phyloP scores from a whole-genome alignment of 192 early-diverging fungal genomes.

The Geranomyces variabilis region DNA sequence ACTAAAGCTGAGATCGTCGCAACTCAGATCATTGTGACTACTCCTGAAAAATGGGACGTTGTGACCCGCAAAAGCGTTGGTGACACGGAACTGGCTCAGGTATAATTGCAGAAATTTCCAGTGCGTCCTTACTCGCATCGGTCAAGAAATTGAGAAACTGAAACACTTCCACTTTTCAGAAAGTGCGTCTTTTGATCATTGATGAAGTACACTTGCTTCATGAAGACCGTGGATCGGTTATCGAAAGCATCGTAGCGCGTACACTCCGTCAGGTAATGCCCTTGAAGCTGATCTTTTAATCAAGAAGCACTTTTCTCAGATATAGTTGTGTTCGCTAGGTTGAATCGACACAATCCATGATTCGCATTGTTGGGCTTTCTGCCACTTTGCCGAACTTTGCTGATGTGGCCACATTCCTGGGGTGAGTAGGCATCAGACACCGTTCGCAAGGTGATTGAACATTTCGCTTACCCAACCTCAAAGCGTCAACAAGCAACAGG shows the following conservation, averaged over 20 bases:
- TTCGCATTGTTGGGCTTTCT: constrained; percentile 95
- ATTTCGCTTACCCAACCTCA: background rate
- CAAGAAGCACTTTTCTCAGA: too few species aligned
- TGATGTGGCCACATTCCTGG: constrained; percentile 91
- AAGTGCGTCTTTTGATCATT: constrained; percentile 91
- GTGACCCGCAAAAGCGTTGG: constrained; percentile 95
- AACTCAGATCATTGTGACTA: constrained; percentile 98
- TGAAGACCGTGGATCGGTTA: constrained; percentile 94
- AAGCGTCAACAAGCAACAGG: constrained; percentile 87
- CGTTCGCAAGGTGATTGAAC: constrained; percentile 15
- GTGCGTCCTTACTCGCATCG: too few species aligned
- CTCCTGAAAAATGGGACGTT: constrained; percentile 99
- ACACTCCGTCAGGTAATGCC: constrained; percentile 73
- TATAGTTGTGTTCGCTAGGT: constrained; percentile 29
- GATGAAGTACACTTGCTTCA: constrained; percentile 98
- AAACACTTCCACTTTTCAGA: constrained; percentile 45
- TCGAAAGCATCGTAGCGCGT: constrained; percentile 94
- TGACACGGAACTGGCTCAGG: constrained; percentile 81
- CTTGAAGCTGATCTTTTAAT: too few species aligned
- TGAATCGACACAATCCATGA: constrained; percentile 91
- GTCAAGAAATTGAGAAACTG: constrained; percentile 35
- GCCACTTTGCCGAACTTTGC: constrained; percentile 98
- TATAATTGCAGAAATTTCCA: background rate
- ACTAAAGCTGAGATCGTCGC: constrained; percentile 90
- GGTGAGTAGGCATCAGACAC: constrained; percentile 28